Base-by-base conservation (phyloP, 306 rosid species). In the Prunus mongolica region DNA sequence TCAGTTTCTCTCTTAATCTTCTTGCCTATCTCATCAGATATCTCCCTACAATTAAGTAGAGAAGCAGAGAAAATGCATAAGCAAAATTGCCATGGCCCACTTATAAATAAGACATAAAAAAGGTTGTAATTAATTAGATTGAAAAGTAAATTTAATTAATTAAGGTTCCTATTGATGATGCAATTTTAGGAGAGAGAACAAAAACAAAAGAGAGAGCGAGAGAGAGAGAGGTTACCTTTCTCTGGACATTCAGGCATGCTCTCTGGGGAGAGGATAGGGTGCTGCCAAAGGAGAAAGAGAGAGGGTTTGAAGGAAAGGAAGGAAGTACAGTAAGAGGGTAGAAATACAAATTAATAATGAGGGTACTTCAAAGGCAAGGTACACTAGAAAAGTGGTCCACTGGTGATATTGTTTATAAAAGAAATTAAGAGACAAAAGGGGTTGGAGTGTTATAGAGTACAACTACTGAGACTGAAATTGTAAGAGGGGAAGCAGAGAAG, bases 181-280 rank as follows among this genome's bases (percentile, higher is more conserved):
- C 8, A 34, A 34, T 34, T 34, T 34, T 34, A 34, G 8, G 44
- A 34, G 44, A 34, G 44, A 34, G 44, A 34, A 6, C 38, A 32
- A 32, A 32, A 5, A 32, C 38, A 32, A 32, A 32, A 34, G 41
- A 6, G 41, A 34, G 41, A 34, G 41, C 6, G 41, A 34, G 41
- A 34, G 41, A 34, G 41, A 34, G 41, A 34, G 15, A 28, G 54
- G 20, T 87, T 82, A 93, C 98, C 98, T 94, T 90, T 90, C 97
- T 85, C 93, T 90, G 91, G 97, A 94, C 98, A 94, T 94, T 90
- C 95, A 92, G 86, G 97, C 98, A 91, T 90, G 90, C 98, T 84
- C 90, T 84, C 85, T 70, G 75, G 72, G 80, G 7, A 64, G 69
- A 82, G 88, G 81, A 78, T 56, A 20, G 6, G 80, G 58, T 66